Evolutionary conservation across 75 land plant genomes (phyloP).

Genomic region (Cryptomeria japonica): DNA sequence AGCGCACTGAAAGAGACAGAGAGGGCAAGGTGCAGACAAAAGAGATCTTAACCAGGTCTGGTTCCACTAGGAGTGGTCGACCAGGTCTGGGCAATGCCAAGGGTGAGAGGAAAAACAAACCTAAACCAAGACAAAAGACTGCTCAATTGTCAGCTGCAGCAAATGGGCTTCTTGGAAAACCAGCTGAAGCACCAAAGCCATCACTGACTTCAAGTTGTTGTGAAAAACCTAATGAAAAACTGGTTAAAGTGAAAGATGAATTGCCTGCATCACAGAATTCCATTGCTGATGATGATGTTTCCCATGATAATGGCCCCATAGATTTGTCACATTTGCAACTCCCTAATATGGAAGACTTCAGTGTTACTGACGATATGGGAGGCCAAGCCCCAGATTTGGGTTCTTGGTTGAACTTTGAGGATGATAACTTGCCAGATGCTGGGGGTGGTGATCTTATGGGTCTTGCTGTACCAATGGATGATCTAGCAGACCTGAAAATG

Average conservation of each 20-base stretch:
- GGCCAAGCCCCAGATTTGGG: constrained; percentile 60
- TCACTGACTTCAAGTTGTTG: constrained; percentile 19
- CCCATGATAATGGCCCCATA: constrained; percentile 28
- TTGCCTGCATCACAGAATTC: constrained; percentile 17
- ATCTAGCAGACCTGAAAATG: constrained; percentile 71
- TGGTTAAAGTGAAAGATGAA: constrained; percentile 20
- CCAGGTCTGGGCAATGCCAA: constrained; percentile 48
- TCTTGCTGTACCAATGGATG: constrained; percentile 90
- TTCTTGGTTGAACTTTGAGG: constrained; percentile 77
- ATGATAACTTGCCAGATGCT: constrained; percentile 54
- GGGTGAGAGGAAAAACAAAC: constrained; percentile 79
- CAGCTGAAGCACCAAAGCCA: constrained; percentile 40
- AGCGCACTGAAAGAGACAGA: constrained; percentile 86
- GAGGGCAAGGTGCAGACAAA: constrained; percentile 63
- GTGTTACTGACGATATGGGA: constrained; percentile 44
- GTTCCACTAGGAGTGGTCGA: constrained; percentile 45
- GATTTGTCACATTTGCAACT: constrained; percentile 50
- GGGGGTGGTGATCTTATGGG: constrained; percentile 65
- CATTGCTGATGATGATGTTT: constrained; percentile 2
- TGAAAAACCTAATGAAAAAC: constrained; percentile 19
- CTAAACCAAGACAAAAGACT: constrained; percentile 82
- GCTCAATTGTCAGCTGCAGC: constrained; percentile 71
- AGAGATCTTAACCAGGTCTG: constrained; percentile 43
- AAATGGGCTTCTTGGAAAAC: constrained; percentile 58
- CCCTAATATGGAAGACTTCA: constrained; percentile 65